phyloP scores from a whole-genome alignment of 73 alveolate species.

The Uronychia setigera region DNA sequence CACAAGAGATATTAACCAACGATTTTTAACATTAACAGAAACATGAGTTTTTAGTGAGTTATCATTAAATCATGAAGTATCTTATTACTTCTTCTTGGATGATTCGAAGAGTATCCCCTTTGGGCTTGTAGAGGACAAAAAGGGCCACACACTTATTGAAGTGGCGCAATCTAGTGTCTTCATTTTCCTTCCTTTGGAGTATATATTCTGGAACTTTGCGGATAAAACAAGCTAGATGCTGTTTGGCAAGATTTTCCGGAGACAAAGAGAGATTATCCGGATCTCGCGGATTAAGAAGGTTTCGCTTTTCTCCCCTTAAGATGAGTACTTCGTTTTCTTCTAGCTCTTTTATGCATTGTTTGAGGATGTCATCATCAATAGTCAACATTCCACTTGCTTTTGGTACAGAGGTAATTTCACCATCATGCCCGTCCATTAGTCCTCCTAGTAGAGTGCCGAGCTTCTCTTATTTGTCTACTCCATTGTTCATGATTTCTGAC shows the following conservation, averaged over 20 bases:
- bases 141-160: constrained; percentile 6
- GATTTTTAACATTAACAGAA: too few relatives aligned
- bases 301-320: constrained; percentile 27
- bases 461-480: constrained; percentile 8
- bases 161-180: background rate
- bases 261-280: background rate
- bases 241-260: background rate
- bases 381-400: constrained; percentile 3
- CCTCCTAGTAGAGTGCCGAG: background rate
- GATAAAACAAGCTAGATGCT: constrained; percentile 7
- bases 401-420: background rate
- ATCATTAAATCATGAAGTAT: background rate
- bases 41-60: background rate
- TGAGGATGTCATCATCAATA: constrained; percentile 27
- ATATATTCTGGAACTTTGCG: background rate
- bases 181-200: background rate
- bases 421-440: background rate
- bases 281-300: background rate
- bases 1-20: background rate
- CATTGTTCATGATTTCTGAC: constrained; percentile 42
- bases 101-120: background rate
- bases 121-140: background rate
- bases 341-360: constrained; percentile 20
- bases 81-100: background rate
- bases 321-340: constrained; percentile 20